These are phyloP conservation scores for Wickerhamomyces bisporus DNA, from an alignment of 805 yeast genomes.

Conservation along the genomic window DNA sequence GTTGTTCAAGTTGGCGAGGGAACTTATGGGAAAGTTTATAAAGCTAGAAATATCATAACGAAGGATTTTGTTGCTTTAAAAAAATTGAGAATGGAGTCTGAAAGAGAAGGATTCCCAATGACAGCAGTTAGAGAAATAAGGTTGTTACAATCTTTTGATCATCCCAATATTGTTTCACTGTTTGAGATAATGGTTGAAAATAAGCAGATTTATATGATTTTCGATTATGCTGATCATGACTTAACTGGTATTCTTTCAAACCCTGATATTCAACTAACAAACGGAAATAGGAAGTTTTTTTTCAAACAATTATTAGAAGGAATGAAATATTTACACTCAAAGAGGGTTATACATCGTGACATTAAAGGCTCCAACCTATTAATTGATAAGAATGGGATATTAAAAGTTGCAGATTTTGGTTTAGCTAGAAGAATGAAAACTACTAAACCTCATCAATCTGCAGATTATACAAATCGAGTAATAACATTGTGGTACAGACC, in stretches of 20 bases:
- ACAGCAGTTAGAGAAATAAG: conserved; percentile 92
- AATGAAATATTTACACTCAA: conserved; percentile 60
- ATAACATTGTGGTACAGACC: conserved; percentile 98
- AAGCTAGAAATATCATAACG: conserved; percentile 70
- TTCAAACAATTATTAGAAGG: conserved; percentile 66
- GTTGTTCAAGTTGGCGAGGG: conserved; percentile 97
- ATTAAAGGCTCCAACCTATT: conserved; percentile 78
- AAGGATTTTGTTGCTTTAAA: conserved; percentile 80
- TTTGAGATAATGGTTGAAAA: conserved; percentile 85
- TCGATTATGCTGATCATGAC: conserved; percentile 92
- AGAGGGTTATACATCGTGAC: conserved; percentile 71
- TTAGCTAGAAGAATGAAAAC: conserved; percentile 72
- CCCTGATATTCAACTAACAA: conserved; percentile 56
- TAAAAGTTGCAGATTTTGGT: conserved; percentile 80
- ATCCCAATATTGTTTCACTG: conserved; percentile 75
- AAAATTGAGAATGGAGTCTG: conserved; percentile 75
- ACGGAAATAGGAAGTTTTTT: conserved; percentile 61
- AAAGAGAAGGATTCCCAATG: conserved; percentile 92
- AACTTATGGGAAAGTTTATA: conserved; percentile 93
- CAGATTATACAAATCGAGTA: conserved; percentile 90
- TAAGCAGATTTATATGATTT: conserved; percentile 75
- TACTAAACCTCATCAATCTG: conserved; percentile 43
- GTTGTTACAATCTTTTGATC: conserved; percentile 75
- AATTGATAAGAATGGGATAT: conserved; percentile 53
- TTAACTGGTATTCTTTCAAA: conserved; percentile 82